Evolutionary conservation across 768 basidiomycete species (phyloP).

Genomic region (Flagelloscypha sp.): DNA sequence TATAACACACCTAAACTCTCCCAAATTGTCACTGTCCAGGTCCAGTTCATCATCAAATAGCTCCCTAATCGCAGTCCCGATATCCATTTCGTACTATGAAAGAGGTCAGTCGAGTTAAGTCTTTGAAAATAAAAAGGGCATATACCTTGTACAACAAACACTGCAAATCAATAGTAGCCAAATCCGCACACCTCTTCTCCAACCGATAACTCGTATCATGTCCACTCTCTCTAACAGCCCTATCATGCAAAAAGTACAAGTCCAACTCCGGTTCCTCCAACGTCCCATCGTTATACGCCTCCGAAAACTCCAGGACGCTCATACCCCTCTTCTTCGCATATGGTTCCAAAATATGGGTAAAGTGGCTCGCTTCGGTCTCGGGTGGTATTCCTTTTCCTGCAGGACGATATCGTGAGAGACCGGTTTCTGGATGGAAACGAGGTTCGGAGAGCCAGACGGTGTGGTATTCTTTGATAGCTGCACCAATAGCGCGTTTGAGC

Average conservation of each 20-base stretch:
- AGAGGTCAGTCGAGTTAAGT: too few relatives aligned
- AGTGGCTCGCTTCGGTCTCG: constrained; percentile 97
- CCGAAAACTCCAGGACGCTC: constrained; percentile 92
- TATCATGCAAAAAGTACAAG: constrained; percentile 96
- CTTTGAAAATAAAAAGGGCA: too few relatives aligned
- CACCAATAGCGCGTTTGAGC: constrained; percentile 93
- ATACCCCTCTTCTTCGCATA: constrained; percentile 89
- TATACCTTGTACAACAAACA: constrained; percentile 96
- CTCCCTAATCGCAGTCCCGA: constrained; percentile 94
- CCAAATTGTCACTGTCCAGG: constrained; percentile 89
- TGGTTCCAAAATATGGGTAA: constrained; percentile 95
- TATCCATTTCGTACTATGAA: constrained; percentile 97
- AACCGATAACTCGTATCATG: constrained; percentile 97
- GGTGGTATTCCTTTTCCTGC: constrained; percentile 94
- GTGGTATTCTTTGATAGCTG: constrained; percentile 98
- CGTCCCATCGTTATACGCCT: constrained; percentile 83
- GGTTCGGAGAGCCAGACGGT: constrained; percentile 94
- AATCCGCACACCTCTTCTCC: constrained; percentile 94
- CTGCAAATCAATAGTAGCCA: constrained; percentile 94
- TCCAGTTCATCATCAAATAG: constrained; percentile 91
- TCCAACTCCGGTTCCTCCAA: constrained; percentile 84
- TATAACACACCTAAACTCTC: too few relatives aligned
- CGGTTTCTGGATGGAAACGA: constrained; percentile 89
- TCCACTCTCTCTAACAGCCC: constrained; percentile 91
- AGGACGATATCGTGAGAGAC: constrained; percentile 89